Percentiles rank a stretch among this genome's conserved stretches.
Conservation (phyloP, 805 yeast genomes). For the Hanseniaspora vineae region DNA sequence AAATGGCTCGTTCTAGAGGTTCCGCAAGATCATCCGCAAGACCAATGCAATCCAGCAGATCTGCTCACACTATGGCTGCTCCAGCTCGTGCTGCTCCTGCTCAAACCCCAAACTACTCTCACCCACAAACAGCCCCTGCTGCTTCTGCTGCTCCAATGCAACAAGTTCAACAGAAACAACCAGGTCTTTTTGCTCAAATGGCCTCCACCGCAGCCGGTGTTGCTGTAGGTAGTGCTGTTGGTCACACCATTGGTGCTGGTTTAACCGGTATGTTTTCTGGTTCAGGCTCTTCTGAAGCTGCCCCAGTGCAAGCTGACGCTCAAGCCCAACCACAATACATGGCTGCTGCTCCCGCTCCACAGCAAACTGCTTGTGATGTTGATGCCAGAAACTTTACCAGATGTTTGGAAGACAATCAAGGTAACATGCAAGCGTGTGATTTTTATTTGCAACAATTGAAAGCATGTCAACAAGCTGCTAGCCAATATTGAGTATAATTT, state of each 20-base stretch:
- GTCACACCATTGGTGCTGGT: conserved; percentile 95
- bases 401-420: conserved; percentile 86
- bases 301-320: conserved; percentile 22
- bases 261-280: conserved; percentile 83
- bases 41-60: conserved; percentile 41
- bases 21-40: conserved; percentile 34
- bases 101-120: conserved; percentile 27
- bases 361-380: conserved; percentile 55
- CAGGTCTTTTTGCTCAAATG: conserved; percentile 94
- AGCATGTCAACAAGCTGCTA: conserved; percentile 92
- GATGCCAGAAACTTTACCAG: conserved; percentile 93
- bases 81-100: conserved; percentile 28
- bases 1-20: conserved; percentile 36
- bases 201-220: conserved; percentile 99
- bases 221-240: conserved; percentile 95
- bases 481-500: conserved; percentile 42
- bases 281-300: conserved; percentile 42
- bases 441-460: conserved; percentile 93
- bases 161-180: conserved; percentile 37
- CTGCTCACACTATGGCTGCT: conserved; percentile 68
- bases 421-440: conserved; percentile 95
- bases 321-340: conserved; percentile 30
- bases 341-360: conserved; percentile 22
- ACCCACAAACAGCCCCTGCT: conserved; percentile 35
- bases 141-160: conserved; percentile 28